Base-by-base conservation (phyloP, 371 early-diverging fungal genomes). In the Vairimorpha necatrix region DNA sequence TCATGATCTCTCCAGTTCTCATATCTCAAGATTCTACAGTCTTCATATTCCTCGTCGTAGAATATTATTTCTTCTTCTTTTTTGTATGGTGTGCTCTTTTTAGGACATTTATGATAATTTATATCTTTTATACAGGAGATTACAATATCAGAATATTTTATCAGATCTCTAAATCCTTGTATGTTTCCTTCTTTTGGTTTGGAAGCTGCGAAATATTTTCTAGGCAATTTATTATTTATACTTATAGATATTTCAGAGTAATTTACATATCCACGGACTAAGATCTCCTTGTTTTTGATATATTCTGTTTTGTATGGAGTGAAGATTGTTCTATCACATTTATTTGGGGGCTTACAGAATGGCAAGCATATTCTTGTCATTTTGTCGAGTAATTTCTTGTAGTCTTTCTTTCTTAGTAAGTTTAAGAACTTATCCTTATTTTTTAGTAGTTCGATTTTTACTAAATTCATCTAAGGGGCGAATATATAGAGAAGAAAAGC, bases 1-100 rank as follows among this genome's bases (percentile, higher is more conserved):
- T 36, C 38, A 53, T 61, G 54, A 66, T 81, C 81, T 0, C 47
- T 66, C 81, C 81, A 81, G 9, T 48, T 67, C 13, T 38, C 39
- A 39, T 38, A 72, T 53, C 67, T 65, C 22, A 81, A 34, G 20
- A 71, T 61, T 46, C 72, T 75, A 42, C 77, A n/a, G 9, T 26
- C 16, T 38, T 50, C 47, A 47, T 66, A 74, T 0, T 22, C 36
- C 32, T 80, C 75, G 33, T 75, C 76, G 28, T 58, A 46, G 36
- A 75, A 73, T 13, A 75, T 3, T 48, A 67, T 50, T 32, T 63
- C 42, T 13, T 54, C 50, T 24, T 56, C 13, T 26, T 9, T 28
- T 28, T 6, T 16, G 4, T 9, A 1, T 26, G 58, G 58, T 26
- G 18, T 28, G 6, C 30, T 28, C 13, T 16, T 26, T 28, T 7